Base-by-base conservation (phyloP, 768 basidiomycete genomes). In the Hemileccinum rubropunctum region DNA sequence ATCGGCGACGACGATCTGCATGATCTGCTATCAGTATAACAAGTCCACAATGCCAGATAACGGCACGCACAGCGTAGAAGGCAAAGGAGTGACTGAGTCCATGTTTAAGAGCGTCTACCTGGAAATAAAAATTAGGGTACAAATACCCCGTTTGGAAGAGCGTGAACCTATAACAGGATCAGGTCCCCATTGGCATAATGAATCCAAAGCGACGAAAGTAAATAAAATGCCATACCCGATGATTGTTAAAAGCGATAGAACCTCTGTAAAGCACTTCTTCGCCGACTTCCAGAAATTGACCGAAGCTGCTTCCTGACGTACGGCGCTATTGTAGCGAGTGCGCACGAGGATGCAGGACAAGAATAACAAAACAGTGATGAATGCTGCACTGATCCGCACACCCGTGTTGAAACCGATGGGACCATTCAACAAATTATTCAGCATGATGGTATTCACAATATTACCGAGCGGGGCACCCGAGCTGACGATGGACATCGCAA, bases 91-190 rank as follows among this genome's bases (percentile, higher is more conserved):
- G 48, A 36, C 65, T 58, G 23, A 82, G 65, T 3, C 76, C 77
- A 41, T 79, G 79, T 48, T 68, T 69, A 12, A 80, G 70, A 4
- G 82, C 71, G 41, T 79, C 75, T 6, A 82, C 58, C 56, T 84
- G 83, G 17, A 84, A 65, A 61, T 81, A 84, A 62, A 80, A 83
- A 37, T 77, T 69, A 0, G 81, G 79, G 44, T 76, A 79, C 48
- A 72, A 75, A 26, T 75, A 61, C 1, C 75, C 76, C 1, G 66
- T 53, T n/a, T 75, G 65, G 30, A 71, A 71, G 23, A 61, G 41
- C 12, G 42, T 51, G 18, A 54, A 59, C 27, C 65, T 66, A 43
- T 17, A 17, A 5, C 13, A 21, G 15, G 21, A 40, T 35, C 13
- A 28, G 35, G 4, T 8, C 42, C 13, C 3, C 23, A 3, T 23